Base-by-base conservation (phyloP, 495 filamentous ascomycete species). In the Saxophila tyrrhenica region DNA sequence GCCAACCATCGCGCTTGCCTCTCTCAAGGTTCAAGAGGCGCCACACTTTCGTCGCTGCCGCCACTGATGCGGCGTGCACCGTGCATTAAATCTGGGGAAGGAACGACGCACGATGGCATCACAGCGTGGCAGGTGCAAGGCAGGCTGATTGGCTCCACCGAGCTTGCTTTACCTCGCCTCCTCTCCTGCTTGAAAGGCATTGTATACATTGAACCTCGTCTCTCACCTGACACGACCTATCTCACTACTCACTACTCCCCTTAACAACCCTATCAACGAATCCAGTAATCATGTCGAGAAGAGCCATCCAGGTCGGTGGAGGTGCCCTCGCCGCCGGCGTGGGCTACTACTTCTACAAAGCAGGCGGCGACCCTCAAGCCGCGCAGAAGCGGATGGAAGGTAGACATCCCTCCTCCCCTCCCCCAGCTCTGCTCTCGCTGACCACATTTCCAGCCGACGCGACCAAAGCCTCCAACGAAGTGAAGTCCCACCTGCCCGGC, bases 321-420 rank as follows among this genome's bases (percentile, higher is more conserved):
- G 63, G 81, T 47, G 76, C 73, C 15, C 83, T 77, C 42, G 85
- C 76, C 17, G 84, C 80, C 52, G 80, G 79, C 39, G 74, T 79
- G 42, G 91, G 84, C 16, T 96, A 96, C 77, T 98, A 97, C 74
- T 75, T 97, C 50, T 97, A 95, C 71, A 75, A 72, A 21, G 86
- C 91, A 0, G 89, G 90, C 48, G 92, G 92, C 35, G 75, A 84
- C 65, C 78, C 86, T n/a, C 82, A 84, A 54, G 78, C 77, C 24
- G 91, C 91, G 11, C 78, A 85, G 75, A 86, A 90, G 73, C 70
- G 89, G 56, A 75, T 85, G 58, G 87, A 94, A 73, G 75, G 92
- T 95, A 69, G 48, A 75, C 19, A 10, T 25, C 24, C 3, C 23
- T 29, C 15, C n/a, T 19, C 11, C 29, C 45, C 39, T 41, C 24